These are phyloP conservation scores for Pseudopithomyces maydicus DNA, from an alignment of 2,329 filamentous ascomycete species.

Conservation along the genomic window DNA sequence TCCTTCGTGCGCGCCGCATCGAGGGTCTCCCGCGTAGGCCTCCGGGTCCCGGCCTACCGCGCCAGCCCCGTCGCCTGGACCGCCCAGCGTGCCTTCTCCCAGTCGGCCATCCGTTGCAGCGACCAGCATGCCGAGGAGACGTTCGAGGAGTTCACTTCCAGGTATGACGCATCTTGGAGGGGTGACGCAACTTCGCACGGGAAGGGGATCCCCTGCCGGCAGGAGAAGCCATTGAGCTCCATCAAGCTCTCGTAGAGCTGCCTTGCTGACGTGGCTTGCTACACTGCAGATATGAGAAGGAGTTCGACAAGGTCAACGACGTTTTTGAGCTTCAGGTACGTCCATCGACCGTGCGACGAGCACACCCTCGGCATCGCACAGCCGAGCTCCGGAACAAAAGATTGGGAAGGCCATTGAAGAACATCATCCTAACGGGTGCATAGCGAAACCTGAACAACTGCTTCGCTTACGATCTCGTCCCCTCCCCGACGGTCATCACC, in stretches of 20 bases:
- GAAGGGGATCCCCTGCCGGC: conserved; percentile 20
- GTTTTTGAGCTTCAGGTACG: conserved; percentile 99
- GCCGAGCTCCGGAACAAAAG: conserved; percentile 11
- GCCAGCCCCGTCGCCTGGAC: conserved; percentile 38
- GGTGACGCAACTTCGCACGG: conserved; percentile 15
- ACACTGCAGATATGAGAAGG: conserved; percentile 88
- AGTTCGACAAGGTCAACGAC: conserved; percentile 96
- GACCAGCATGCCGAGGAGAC: conserved; percentile 86
- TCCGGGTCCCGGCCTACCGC: conserved; percentile 42
- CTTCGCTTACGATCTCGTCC: conserved; percentile 99
- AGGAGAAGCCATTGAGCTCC: conserved; percentile 32
- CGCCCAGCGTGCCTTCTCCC: conserved; percentile 54
- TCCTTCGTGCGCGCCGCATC: conserved; percentile 45
- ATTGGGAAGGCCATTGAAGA: not conserved
- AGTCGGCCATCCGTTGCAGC: conserved; percentile 50
- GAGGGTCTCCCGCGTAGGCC: conserved; percentile 39
- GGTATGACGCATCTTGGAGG: conserved; percentile 64
- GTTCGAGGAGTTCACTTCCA: conserved; percentile 97
- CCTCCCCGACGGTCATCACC: conserved; percentile 85
- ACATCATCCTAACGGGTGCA: conserved; percentile 22
- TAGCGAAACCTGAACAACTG: conserved; percentile 98
- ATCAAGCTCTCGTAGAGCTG: conserved; percentile 25
- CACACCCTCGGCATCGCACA: conserved; percentile 19
- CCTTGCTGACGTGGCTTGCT: conserved; percentile 32
- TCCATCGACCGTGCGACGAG: conserved; percentile 16